phyloP scores from a whole-genome alignment of 1,284 basidiomycete genomes.

The Singerocomus rubriflavus region DNA sequence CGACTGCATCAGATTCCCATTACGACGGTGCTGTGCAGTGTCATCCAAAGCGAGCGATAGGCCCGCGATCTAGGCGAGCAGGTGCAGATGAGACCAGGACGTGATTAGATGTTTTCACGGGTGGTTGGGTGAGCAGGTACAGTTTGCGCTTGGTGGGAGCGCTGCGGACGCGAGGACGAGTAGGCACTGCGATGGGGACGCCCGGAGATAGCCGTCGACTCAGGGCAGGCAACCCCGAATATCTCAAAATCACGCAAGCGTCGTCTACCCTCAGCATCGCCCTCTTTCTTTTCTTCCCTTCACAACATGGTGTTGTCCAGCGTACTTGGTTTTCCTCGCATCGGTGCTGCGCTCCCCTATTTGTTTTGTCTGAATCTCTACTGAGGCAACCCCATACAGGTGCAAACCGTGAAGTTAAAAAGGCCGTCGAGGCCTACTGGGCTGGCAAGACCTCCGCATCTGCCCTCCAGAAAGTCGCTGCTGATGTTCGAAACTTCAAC shows the following conservation, averaged over 20 bases:
- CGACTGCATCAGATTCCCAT: too few species aligned
- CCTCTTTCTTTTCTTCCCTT: conserved; percentile 31
- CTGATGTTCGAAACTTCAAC: conserved; percentile 86
- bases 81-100: too few species aligned
- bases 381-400: conserved; percentile 37
- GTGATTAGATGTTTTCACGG: too few species aligned
- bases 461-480: conserved; percentile 86
- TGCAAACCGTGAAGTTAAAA: conserved; percentile 97
- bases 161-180: too few species aligned
- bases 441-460: conserved; percentile 88
- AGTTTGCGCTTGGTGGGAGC: too few species aligned
- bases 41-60: too few species aligned
- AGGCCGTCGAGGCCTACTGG: conserved; percentile 99
- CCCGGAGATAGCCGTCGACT: conserved; percentile 22
- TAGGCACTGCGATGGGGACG: too few species aligned
- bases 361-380: neutral
- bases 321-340: conserved; percentile 96
- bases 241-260: conserved; percentile 31
- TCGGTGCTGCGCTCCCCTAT: conserved; percentile 56
- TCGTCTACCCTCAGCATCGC: conserved; percentile 20
- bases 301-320: conserved; percentile 73
- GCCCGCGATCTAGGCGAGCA: too few species aligned
- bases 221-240: conserved; percentile 32
- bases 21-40: too few species aligned
- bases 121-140: too few species aligned